Conservation (phyloP, 371 early-diverging fungal species). For the Mucor lusitanicus region DNA sequence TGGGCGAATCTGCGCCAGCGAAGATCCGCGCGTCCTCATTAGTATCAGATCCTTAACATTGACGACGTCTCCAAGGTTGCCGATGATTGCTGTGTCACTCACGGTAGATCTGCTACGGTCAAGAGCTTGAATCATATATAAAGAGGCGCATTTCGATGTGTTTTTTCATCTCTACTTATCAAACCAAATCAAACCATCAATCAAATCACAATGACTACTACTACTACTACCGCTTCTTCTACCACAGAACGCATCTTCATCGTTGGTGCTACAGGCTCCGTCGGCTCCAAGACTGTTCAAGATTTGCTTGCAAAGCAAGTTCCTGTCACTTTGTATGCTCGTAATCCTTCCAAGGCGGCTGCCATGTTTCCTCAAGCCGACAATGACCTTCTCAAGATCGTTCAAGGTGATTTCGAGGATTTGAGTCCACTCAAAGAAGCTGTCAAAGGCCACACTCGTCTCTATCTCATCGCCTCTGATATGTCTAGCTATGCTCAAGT, state of each 20-base stretch:
- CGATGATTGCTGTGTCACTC: background rate
- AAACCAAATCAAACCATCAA: background rate
- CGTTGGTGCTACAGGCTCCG: constrained; percentile 35
- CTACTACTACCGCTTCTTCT: background rate
- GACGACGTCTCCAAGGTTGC: no score
- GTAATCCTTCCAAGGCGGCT: constrained; percentile 19
- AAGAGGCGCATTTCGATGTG: background rate
- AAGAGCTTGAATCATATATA: background rate
- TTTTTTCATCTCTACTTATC: background rate
- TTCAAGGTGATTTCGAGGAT: constrained; percentile 35
- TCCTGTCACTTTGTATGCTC: constrained; percentile 25
- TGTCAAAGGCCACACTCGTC: constrained; percentile 29
- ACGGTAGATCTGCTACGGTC: background rate
- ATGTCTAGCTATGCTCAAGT: background rate
- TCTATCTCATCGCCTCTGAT: constrained; percentile 24
- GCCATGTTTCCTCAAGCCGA: constrained; percentile 4
- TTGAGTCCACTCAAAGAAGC: constrained; percentile 17
- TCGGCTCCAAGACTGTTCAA: constrained; percentile 16
- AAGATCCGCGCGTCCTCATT: background rate
- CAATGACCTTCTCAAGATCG: background rate
- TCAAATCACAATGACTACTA: background rate
- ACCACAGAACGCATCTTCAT: constrained; percentile 23
- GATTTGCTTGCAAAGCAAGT: constrained; percentile 15
- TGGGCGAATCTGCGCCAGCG: background rate
- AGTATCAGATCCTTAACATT: no score